Base-by-base conservation (phyloP, 2,329 filamentous ascomycete species). In the Akanthomyces uredinophilus region DNA sequence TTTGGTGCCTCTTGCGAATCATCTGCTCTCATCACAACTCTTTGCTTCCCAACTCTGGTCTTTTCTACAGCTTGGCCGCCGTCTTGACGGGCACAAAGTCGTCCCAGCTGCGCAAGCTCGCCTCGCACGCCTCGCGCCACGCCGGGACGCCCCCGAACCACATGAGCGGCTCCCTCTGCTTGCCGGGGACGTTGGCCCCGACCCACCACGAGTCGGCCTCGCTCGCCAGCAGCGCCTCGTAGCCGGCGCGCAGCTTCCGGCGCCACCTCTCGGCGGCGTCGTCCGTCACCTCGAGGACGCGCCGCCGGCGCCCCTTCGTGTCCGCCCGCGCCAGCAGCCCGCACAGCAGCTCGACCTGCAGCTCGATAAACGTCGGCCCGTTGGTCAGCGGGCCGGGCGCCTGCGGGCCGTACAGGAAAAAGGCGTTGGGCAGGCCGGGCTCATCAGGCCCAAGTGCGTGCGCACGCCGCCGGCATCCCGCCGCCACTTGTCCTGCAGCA, bases 341-440 rank as follows among this genome's bases (percentile, higher is more conserved):
- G 8, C 56, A 44, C 8, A 68, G n/a, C 32, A 65, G 63, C 18
- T 68, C 67, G 18, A 68, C 65, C 47, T 70, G 62, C 27, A 61
- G 27, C 49, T 68, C 67, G 10, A 70, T 64, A 27, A 70, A 68
- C 3, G 64, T 27, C 20, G 67, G 68, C 5, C 63, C 65, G 24
- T 69, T 68, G 11, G 64, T 54, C 20, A 65, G 62, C 10, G 64
- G 58, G 0, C 66, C 67, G 0, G 67, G 66, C 13, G 64, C 64
- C 63, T 69, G 68, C 2, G 68, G 69, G 1, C 69, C 69, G 35
- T 70, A 70, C 10, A 70, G 27, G 46, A 70, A 49, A 29, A 69
- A 69, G 18, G 65, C 65, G 7, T 68, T 70, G 1, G 69, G 69
- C 16, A 61, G 51, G 5, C 61, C 65, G 1, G 66, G 57, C 1